These are phyloP conservation scores for Arachnomyces sp. DNA, from an alignment of 2,329 filamentous ascomycete species.

Conservation along the genomic window DNA sequence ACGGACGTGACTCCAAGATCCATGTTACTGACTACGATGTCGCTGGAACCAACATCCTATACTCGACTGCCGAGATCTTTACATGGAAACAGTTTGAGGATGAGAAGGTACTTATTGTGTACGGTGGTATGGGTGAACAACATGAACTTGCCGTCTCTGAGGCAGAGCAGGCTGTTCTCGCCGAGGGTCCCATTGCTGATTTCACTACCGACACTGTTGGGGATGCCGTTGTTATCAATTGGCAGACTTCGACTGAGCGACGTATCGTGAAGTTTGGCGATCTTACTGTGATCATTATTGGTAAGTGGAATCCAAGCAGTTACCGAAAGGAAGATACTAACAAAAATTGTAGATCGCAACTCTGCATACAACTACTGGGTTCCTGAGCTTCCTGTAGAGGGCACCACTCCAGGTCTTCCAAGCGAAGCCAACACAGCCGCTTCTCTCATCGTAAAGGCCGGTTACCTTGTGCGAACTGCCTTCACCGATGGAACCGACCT, in stretches of 20 bases:
- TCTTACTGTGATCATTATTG: constrained; percentile 48
- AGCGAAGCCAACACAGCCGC: constrained; percentile 22
- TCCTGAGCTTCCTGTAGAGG: constrained; percentile 26
- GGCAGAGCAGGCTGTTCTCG: constrained; percentile 18
- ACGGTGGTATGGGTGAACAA: constrained; percentile 31
- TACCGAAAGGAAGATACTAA: constrained; percentile 8
- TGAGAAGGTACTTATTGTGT: constrained; percentile 41
- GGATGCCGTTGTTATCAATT: constrained; percentile 36
- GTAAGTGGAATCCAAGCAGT: constrained; percentile 27
- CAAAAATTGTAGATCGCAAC: constrained; percentile 39
- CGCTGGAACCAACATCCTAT: constrained; percentile 31
- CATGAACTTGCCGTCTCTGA: constrained; percentile 34
- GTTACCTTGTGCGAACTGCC: constrained; percentile 40
- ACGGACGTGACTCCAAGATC: constrained; percentile 38
- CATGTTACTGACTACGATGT: constrained; percentile 36
- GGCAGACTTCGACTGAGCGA: constrained; percentile 45
- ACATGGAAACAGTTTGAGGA: constrained; percentile 51
- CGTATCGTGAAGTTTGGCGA: constrained; percentile 31
- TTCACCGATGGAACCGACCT: constrained; percentile 49
- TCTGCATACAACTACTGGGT: constrained; percentile 40
- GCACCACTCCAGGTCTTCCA: constrained; percentile 23
- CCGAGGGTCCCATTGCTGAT: constrained; percentile 25
- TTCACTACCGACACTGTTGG: constrained; percentile 23
- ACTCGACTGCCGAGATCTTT: constrained; percentile 38
- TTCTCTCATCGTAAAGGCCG: constrained; percentile 35